phyloP scores from a whole-genome alignment of 805 yeast genomes.

The Ogataea kodamae region DNA sequence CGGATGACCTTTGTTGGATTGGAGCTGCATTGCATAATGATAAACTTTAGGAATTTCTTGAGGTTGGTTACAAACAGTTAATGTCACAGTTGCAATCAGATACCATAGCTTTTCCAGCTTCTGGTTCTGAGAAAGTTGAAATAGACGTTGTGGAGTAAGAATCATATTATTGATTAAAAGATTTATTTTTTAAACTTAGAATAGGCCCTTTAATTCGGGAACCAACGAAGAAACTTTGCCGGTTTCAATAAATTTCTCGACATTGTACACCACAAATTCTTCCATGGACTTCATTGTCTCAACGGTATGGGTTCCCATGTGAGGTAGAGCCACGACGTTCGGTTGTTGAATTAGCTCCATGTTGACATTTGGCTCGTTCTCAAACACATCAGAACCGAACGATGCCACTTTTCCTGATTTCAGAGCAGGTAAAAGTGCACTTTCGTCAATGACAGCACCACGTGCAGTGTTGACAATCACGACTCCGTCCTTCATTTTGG shows the following conservation, averaged over 20 bases:
- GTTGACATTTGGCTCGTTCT: slow-evolving; percentile 69
- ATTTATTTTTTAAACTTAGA: slow-evolving; percentile 14
- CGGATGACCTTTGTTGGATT: slow-evolving; percentile 16
- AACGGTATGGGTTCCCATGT: slow-evolving; percentile 77
- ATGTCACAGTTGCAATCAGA: slow-evolving; percentile 72
- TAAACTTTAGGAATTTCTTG: slow-evolving; percentile 73
- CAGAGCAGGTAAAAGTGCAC: slow-evolving; percentile 51
- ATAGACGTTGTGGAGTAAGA: slow-evolving; percentile 55
- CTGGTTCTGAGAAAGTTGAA: slow-evolving; percentile 51
- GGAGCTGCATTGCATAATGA: slow-evolving; percentile 54
- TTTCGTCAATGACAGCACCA: slow-evolving; percentile 77
- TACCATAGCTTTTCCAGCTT: slow-evolving; percentile 64
- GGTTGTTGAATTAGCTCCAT: slow-evolving; percentile 58
- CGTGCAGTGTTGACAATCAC: slow-evolving; percentile 82
- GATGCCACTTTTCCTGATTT: slow-evolving; percentile 62
- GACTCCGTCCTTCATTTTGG: slow-evolving; percentile 75
- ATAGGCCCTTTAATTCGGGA: slow-evolving; percentile 58
- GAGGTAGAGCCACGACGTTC: slow-evolving; percentile 77
- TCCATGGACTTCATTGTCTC: slow-evolving; percentile 84
- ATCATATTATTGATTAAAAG: too few species aligned
- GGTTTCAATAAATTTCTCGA: slow-evolving; percentile 49
- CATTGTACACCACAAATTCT: slow-evolving; percentile 67
- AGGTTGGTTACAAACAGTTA: slow-evolving; percentile 79
- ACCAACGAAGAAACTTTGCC: slow-evolving; percentile 74
- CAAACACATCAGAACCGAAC: slow-evolving; percentile 75